These are phyloP conservation scores for Rusavskia elegans DNA, from an alignment of 495 filamentous ascomycete genomes.

Conservation along the genomic window DNA sequence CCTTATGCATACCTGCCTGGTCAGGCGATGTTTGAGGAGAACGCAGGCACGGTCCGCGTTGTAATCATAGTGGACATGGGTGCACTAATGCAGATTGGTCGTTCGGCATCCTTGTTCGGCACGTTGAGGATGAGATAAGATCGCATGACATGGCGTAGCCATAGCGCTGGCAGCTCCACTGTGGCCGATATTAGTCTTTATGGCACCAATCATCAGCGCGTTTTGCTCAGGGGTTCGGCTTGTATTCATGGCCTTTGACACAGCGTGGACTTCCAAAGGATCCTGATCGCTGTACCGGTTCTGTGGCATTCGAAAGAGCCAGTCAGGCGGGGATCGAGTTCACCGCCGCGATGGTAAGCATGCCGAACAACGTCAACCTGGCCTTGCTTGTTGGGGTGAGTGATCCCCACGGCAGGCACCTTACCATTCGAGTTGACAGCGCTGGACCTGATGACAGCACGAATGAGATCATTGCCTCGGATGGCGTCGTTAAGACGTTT, in stretches of 20 bases:
- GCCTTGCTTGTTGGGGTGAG: slow-evolving; percentile 7
- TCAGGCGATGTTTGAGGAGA: no score
- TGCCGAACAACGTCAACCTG: slow-evolving; percentile 7
- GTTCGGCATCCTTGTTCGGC: no score
- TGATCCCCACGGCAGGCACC: slow-evolving; percentile 9
- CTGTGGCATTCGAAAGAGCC: slow-evolving; percentile 4
- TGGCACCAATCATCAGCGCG: slow-evolving; percentile 7
- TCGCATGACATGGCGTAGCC: no score
- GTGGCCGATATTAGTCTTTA: slow-evolving; percentile 31
- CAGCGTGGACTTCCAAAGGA: slow-evolving; percentile 12
- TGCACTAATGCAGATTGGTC: no score
- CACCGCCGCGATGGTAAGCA: slow-evolving; percentile 7
- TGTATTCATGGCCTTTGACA: neutral
- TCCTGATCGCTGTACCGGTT: slow-evolving; percentile 12
- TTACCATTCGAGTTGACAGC: slow-evolving; percentile 25
- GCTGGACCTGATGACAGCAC: slow-evolving; percentile 39
- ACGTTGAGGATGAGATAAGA: no score
- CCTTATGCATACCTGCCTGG: no score
- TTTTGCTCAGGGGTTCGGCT: neutral
- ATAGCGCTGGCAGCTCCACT: no score
- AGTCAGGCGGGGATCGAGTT: neutral
- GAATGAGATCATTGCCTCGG: slow-evolving; percentile 33
- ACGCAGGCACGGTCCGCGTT: no score
- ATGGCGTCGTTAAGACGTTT: slow-evolving; percentile 38
- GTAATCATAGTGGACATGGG: no score